A percentile compares a stretch with the other conserved stretches of the same genome.
Evolutionary conservation across 495 filamentous ascomycete genomes (phyloP).

Genomic region (Penicillium turbatum): DNA sequence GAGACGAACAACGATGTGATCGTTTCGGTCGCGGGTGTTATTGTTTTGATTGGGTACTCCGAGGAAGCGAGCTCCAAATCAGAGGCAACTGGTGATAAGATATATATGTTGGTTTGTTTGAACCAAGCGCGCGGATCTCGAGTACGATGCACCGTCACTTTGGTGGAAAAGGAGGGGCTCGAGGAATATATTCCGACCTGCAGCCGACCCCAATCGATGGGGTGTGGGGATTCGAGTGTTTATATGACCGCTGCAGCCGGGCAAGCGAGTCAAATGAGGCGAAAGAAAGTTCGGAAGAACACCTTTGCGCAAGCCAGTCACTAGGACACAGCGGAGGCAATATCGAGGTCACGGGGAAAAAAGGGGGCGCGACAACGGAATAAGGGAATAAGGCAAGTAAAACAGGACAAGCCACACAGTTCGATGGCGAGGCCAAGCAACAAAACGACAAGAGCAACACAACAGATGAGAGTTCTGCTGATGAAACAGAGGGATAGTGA

Average conservation of each 20-base stretch:
- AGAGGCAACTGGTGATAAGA: background rate
- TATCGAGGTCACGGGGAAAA: background rate
- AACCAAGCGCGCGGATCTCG: slow-evolving; percentile 3
- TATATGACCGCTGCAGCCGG: slow-evolving; percentile 51
- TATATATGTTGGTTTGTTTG: background rate
- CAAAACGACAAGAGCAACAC: slow-evolving; percentile 1
- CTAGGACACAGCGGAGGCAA: slow-evolving; percentile 17
- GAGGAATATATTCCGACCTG: slow-evolving; percentile 10
- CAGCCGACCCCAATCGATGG: slow-evolving; percentile 31
- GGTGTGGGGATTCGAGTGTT: slow-evolving; percentile 54
- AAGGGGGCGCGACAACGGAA: slow-evolving; percentile 19
- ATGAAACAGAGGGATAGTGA: slow-evolving; percentile 10
- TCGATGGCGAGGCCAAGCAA: background rate
- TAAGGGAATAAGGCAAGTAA: slow-evolving; percentile 10
- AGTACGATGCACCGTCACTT: slow-evolving; percentile 19
- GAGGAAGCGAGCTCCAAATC: background rate
- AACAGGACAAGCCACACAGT: slow-evolving; percentile 3
- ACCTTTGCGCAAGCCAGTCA: slow-evolving; percentile 16
- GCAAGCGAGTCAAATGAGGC: slow-evolving; percentile 29
- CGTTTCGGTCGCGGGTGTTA: background rate
- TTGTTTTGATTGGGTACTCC: background rate
- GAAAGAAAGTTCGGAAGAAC: slow-evolving; percentile 18
- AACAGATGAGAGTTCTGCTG: slow-evolving; percentile 11
- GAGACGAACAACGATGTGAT: background rate
- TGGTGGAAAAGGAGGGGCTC: slow-evolving; percentile 4